Base-by-base conservation (phyloP, 495 filamentous ascomycete genomes). In the Lepraria neglecta region DNA sequence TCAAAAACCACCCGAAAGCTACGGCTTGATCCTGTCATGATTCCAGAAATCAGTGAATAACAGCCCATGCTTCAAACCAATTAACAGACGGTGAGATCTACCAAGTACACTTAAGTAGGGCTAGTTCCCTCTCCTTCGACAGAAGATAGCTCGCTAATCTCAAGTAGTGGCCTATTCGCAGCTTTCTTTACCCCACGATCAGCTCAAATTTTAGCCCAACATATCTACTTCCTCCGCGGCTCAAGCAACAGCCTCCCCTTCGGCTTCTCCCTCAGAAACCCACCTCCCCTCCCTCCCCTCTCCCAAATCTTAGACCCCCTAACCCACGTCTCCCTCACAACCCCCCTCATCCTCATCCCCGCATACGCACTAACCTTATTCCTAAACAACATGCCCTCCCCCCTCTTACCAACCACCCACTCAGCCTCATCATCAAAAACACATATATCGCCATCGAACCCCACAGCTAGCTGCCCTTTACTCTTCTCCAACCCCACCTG, bases 331-430 rank as follows among this genome's bases (percentile, higher is more conserved):
- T 96, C 91, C 56, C 76, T 80, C 15, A 97, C 92, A 64, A 89
- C 81, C 0, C 94, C 94, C 59, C 77, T 81, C 70, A 98, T 83
- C 6, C 72, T 81, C 66, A 84, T 86, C 28, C 91, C 90, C 73
- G 97, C 88, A 77, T 96, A 98, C 3, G 94, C 94, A 28, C 84
- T 89, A 76, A 90, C 89, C 73, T 95, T 95, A 72, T 98, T 97
- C 67, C 91, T 84, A 82, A 95, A 98, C 45, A 94, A 80, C 92
- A 98, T 96, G 35, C 77, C 77, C 68, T 82, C 78, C 35, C 78
- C 77, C 67, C 79, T 77, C 4, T 73, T 68, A 6, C 72, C 74
- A 58, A 96, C 83, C 44, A 83, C 80, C 81, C 91, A 98, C 67
- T 81, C 80, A 33, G 83, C 87, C 50, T 83, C 76, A 52, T 92